Base-by-base conservation (phyloP, 352 stramenopile genomes). In the Globisporangium rhizosaccharum region DNA sequence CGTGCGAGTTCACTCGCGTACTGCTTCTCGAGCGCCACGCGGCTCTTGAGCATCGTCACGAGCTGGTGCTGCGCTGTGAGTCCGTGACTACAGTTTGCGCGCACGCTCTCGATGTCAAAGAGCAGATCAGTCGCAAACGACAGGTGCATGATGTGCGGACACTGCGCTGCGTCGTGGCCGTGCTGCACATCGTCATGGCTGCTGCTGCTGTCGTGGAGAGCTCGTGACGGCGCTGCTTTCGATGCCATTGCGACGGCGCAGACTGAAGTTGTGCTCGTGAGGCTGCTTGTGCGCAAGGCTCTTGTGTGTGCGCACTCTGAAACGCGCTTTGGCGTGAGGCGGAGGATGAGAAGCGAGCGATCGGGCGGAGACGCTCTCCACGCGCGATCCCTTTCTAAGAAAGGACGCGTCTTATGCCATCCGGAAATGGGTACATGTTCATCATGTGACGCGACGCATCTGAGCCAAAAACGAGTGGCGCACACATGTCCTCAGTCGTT, bases 111-210 rank as follows among this genome's bases (percentile, higher is more conserved):
- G 23, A 92, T 50, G 50, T 86, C 85, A 58, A 92, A 94, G 51
- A 94, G 74, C 26, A 94, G 67, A 53, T 91, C 80, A 1, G 80
- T 88, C 37, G 84, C 79, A 45, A 92, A 94, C 18, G 72, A 85
- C 41, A 81, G 54, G 51, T 82, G 68, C 3, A 66, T 53, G 55
- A 59, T 62, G 26, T 44, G n/a, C 41, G 41, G 41, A 12, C 33
- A 39, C 4, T 18, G 41, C 18, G 41, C 14, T 20, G 12, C 18
- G 15, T 46, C 5, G 28, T 6, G 3, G 28, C 6, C 28, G 28
- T 33, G 28, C 28, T 33, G 28, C 9, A 15, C 9, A 6, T 28
- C 17, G n/a, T 5, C 5, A 28, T 49, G 8, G 15, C 0, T 10
- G 44, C 44, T 49, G 11, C 44, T 49, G 17, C 3, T 49, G 44